Base-by-base conservation (phyloP, 2,329 filamentous ascomycete species). In the Curvularia eragrostidis region DNA sequence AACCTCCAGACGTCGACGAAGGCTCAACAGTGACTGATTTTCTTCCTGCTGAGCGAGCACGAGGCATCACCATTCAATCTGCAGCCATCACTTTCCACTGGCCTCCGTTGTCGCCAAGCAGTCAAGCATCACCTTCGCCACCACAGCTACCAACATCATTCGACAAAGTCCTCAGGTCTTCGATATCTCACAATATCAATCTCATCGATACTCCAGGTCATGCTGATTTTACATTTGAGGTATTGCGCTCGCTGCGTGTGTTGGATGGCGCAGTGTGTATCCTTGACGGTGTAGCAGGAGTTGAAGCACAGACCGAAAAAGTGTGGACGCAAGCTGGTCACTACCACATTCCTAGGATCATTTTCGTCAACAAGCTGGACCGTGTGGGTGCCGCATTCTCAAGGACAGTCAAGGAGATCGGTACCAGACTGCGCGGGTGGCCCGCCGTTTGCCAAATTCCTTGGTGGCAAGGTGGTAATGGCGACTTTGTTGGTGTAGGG, bases 11-110 rank as follows among this genome's bases (percentile, higher is more conserved):
- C 77, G 95, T 99, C 63, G 94, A 98, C 70, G 90, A 96, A 77
- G 95, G 95, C 36, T 97, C 96, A 63, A 98, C 95, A 3, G 93
- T 97, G 7, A 99, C 95, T 2, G 95, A 99, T 78, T 99, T 98
- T 67, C 85, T 99, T 6, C 94, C 95, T 6, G 89, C 96, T 63
- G 95, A 99, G 76, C 85, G 94, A 70, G 89, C 93, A 65, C 85
- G 95, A 65, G 95, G 95, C 28, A 98, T 99, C 73, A 99, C 95
- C 3, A 98, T 99, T 60, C 95, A 98, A 75, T 98, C 94, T 2
- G 95, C 95, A 10, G 94, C 95, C 46, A 96, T 98, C 65, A 97
- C 93, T 1, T 97, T 98, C 75, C 84, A 90, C 62, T 99, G 95
- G 95, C 95, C 95, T 5, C 89, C 88, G 5, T 73, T 80, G 42